These are phyloP conservation scores for Angomonas deanei DNA, from an alignment of 208 protist species.

Conservation along the genomic window DNA sequence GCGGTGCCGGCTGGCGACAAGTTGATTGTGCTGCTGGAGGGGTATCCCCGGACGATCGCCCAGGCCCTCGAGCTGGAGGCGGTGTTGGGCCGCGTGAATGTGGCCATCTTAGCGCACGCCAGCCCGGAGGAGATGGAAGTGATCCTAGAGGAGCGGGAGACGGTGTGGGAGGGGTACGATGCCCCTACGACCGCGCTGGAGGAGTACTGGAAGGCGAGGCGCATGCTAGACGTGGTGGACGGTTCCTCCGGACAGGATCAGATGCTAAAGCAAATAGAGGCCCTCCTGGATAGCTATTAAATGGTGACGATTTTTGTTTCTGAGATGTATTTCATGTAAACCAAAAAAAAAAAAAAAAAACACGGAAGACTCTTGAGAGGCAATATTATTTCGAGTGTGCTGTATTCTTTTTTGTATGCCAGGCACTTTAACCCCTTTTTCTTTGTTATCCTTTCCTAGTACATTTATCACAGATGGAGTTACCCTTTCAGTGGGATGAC, in stretches of 20 bases:
- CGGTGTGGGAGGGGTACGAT: slow-evolving; percentile 15
- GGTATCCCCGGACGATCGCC: slow-evolving; percentile 34
- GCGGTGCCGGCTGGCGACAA: background rate
- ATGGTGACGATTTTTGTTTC: background rate
- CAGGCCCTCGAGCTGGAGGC: slow-evolving; percentile 32
- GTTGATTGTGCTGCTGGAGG: slow-evolving; percentile 25
- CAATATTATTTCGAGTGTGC: too few relatives aligned
- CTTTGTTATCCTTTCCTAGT: background rate
- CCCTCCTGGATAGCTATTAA: slow-evolving; percentile 16
- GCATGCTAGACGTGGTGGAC: slow-evolving; percentile 22
- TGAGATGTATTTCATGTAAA: background rate
- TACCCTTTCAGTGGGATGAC: slow-evolving; percentile 83
- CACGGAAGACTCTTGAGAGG: background rate
- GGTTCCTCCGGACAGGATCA: slow-evolving; percentile 11
- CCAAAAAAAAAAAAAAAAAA: slow-evolving; percentile 6
- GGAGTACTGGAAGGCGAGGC: slow-evolving; percentile 36
- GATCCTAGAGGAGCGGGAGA: slow-evolving; percentile 2
- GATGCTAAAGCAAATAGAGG: slow-evolving; percentile 12
- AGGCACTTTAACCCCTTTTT: background rate
- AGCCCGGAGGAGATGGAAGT: slow-evolving; percentile 4
- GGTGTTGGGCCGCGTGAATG: slow-evolving; percentile 13
- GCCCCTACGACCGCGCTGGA: slow-evolving; percentile 7
- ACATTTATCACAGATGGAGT: slow-evolving; percentile 14
- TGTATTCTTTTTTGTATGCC: background rate
- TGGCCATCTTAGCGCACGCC: slow-evolving; percentile 12